Base-by-base conservation (phyloP, 2,329 filamentous ascomycete species). In the Arthrobotrys sinensis region DNA sequence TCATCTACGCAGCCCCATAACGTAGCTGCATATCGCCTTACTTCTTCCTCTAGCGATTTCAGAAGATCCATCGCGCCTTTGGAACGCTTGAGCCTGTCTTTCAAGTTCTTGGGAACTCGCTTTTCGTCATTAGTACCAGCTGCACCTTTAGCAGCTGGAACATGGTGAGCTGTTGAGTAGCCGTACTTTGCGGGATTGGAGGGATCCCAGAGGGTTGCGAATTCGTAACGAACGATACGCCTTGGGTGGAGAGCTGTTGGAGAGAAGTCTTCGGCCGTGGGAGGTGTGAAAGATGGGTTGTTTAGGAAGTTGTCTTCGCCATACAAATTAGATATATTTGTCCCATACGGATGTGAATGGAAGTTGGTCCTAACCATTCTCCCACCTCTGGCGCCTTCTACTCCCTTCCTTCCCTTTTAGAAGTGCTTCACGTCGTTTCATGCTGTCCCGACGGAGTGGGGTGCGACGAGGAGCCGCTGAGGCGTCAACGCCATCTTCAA, bases 361-460 rank as follows among this genome's bases (percentile, higher is more conserved):
- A 48, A 10, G 45, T 32, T 12, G 16, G 19, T 66, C 65, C 50
- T 63, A 62, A 96, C 93, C 93, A 84, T 98, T 99, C 86, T 99
- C 96, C 94, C 94, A 98, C 70, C 95, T 89, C 82, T 95, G 91
- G 62, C 95, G 88, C 82, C 95, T 91, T 40, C 95, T 89, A 82
- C 90, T 95, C 38, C 95, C 95, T 84, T 97, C 94, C 81, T 96
- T 97, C 71, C 95, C 95, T 86, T 94, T 96, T 36, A 96, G 87
- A 65, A 97, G 83, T 1, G 90, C 89, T 80, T 97, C 93, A 16
- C 94, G 90, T 64, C 89, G 85, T 69, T 85, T 85, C 84, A 87
- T 84, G 81, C 87, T 89, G 79, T 81, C 81, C 12, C 76, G 76
- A 53, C 76, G 76, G 43, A 68, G 76, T 0, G 40, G 52, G 1